Base-by-base conservation (phyloP, 305 asterid genomes). In the Fraxinus dipetala region DNA sequence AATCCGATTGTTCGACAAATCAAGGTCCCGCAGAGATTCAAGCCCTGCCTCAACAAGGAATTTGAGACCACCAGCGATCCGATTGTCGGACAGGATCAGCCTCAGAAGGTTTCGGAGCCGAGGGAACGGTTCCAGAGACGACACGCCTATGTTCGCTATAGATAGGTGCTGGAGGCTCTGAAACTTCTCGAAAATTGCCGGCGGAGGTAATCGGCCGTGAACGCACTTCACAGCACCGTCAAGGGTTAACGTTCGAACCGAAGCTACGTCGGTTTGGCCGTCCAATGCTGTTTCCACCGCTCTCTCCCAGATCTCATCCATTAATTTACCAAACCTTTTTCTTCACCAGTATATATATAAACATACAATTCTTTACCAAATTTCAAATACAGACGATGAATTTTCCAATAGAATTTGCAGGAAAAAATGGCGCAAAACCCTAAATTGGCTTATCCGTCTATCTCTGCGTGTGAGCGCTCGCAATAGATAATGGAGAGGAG, bases 271-370 rank as follows among this genome's bases (percentile, higher is more conserved):
- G 18, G 90, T 93, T 85, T 92, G 93, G 81, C 98, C 98, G 84
- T 95, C 95, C 70, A 95, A 85, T 54, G 98, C 97, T 31, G 97
- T 89, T 87, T 90, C 98, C 81, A 95, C 94, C 79, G 98, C 97
- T 77, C 93, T 91, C 88, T 93, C 98, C 98, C 98, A 95, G 89
- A 91, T 92, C 93, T 92, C 97, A 81, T 95, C 98, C 98, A 95
- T 95, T 79, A 81, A 80, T 83, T 54, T 2, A 56, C 65, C 78
- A 78, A 72, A 26, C 22, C 73, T 34, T 84, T 38, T 76, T 11
- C 20, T 59, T 1, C 30, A 20, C 31, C 79, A 35, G 70, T 63
- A 65, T 65, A 9, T 43, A 61, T 18, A 26, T 26, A 36, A 82
- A 70, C 83, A 22, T 75, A 72, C 7, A 40, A 28, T 26, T 67